Evolutionary conservation across 2,329 filamentous ascomycete species (phyloP).

Genomic region (Dothistroma pini): DNA sequence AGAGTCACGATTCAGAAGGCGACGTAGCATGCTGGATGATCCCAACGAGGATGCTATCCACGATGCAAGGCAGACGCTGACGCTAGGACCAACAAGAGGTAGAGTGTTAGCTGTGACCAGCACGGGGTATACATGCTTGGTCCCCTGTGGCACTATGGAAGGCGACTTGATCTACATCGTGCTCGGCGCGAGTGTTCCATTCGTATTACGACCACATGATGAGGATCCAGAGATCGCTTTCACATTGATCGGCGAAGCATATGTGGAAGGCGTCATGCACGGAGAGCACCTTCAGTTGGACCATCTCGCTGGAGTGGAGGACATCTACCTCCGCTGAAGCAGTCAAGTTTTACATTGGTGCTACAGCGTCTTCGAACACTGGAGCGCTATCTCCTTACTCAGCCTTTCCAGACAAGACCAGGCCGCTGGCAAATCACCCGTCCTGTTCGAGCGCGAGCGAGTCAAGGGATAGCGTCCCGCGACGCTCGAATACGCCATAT

Average conservation of each 20-base stretch:
- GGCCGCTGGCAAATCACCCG: no score
- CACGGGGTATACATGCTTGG: conserved; percentile 29
- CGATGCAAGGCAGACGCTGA: conserved; percentile 27
- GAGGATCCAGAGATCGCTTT: conserved; percentile 23
- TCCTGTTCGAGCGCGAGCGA: no score
- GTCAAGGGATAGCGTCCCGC: no score
- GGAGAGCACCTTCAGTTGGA: conserved; percentile 30
- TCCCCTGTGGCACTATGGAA: conserved; percentile 25
- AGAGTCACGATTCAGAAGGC: conserved; percentile 6
- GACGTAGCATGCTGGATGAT: conserved; percentile 28
- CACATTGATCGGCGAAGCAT: conserved; percentile 33
- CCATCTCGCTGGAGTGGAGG: conserved; percentile 15
- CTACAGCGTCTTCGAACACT: no score
- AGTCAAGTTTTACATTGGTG: no score
- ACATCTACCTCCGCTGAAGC: conserved; percentile 25
- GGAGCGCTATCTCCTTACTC: no score
- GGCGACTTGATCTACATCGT: conserved; percentile 31
- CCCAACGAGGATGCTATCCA: conserved; percentile 20
- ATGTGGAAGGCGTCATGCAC: conserved; percentile 35
- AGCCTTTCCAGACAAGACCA: no score
- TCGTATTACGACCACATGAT: conserved; percentile 20
- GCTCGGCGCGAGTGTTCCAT: conserved; percentile 27
- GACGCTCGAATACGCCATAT: no score
- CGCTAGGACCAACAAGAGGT: conserved; percentile 29
- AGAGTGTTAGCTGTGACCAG: conserved; percentile 28